These are phyloP conservation scores for Mucor irregularis DNA, from an alignment of 371 early-diverging fungal genomes.

Conservation along the genomic window DNA sequence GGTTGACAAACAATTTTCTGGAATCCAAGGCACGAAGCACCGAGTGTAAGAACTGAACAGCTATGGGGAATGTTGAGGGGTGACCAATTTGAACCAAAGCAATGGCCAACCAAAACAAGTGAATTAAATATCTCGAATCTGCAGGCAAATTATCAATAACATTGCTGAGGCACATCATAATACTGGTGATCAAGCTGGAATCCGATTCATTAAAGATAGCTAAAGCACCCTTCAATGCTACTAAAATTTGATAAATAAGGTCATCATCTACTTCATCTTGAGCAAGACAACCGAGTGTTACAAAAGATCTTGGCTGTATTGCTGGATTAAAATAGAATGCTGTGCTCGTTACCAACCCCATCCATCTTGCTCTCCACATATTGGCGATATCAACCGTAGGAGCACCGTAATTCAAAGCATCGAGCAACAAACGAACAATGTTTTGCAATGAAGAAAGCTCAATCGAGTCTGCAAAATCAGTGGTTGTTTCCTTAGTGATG, in stretches of 20 bases:
- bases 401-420: conserved; percentile 78
- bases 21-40: conserved; percentile 75
- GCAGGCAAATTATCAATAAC: conserved; percentile 79
- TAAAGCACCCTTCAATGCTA: conserved; percentile 82
- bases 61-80: conserved; percentile 72
- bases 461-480: conserved; percentile 67
- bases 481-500: conserved; percentile 62
- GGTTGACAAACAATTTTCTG: conserved; percentile 65
- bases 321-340: conserved; percentile 94
- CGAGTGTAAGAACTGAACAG: conserved; percentile 67
- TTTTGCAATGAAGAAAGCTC: conserved; percentile 76
- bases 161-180: conserved; percentile 85
- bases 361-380: conserved; percentile 89
- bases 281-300: conserved; percentile 89
- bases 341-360: conserved; percentile 86
- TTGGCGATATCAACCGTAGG: conserved; percentile 72
- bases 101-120: conserved; percentile 89
- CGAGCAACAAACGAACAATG: conserved; percentile 76
- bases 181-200: conserved; percentile 74
- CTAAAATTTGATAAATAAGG: conserved; percentile 85
- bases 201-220: conserved; percentile 81
- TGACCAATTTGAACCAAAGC: conserved; percentile 86
- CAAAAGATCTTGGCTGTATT: conserved; percentile 91
- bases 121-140: conserved; percentile 73
- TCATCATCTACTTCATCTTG: conserved; percentile 88